Percentiles rank a stretch among this genome's conserved stretches.
phyloP scores from a whole-genome alignment of 2,329 filamentous ascomycete genomes.

The Botryotinia calthae region DNA sequence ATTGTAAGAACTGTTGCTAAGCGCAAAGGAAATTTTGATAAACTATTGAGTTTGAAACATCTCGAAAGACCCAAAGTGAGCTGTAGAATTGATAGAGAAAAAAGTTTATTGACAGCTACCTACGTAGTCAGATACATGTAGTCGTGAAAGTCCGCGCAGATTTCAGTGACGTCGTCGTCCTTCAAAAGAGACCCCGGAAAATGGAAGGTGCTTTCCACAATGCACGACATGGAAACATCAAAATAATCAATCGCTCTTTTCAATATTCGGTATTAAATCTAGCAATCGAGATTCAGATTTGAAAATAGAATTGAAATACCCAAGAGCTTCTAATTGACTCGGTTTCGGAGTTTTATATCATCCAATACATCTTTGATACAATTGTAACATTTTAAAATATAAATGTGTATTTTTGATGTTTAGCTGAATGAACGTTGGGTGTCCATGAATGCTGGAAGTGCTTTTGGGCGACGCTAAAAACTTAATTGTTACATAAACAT shows the following conservation, averaged over 20 bases:
- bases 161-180: slow-evolving; percentile 16
- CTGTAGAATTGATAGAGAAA: not conserved
- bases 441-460: not conserved
- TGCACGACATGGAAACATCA: not conserved
- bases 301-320: not conserved
- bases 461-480: slow-evolving; percentile 17
- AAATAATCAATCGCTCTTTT: not conserved
- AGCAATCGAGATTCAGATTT: not conserved
- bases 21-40: not conserved
- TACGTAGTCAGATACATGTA: not conserved
- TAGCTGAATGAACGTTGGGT: not conserved
- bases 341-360: rapidly evolving
- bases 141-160: not conserved
- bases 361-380: not conserved
- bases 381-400: not conserved
- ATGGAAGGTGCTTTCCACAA: not conserved
- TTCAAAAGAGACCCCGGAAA: slow-evolving; percentile 7
- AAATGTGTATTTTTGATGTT: not conserved
- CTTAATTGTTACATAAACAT: slow-evolving; percentile 4
- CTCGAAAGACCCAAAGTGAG: not conserved
- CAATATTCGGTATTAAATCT: not conserved
- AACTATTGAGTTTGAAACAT: not conserved
- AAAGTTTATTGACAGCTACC: not conserved
- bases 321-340: not conserved
- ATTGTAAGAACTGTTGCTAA: not conserved